Conservation (phyloP, 2,329 filamentous ascomycete genomes). For the Capronia americana region DNA sequence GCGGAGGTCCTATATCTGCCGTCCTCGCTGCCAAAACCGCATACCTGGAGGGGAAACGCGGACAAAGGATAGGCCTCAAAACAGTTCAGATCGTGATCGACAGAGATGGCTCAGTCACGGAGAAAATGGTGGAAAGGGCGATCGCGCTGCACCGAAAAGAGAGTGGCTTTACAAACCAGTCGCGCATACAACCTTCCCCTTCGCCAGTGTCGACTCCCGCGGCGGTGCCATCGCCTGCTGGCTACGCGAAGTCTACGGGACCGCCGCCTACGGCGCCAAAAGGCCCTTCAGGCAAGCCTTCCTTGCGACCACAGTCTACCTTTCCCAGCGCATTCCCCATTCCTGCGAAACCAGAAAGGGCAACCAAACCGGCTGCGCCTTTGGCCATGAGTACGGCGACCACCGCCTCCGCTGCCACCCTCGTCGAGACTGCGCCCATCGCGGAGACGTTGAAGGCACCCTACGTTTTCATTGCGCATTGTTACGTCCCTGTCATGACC, state of each 20-base stretch:
- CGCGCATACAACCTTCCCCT: conserved; percentile 34
- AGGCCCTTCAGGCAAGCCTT: conserved; percentile 71
- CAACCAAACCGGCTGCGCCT: conserved; percentile 46
- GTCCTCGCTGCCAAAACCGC: conserved; percentile 82
- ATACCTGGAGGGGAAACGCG: conserved; percentile 73
- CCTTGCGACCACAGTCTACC: conserved; percentile 43
- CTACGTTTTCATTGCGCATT: conserved; percentile 87
- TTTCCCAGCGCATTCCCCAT: conserved; percentile 44
- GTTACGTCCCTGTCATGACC: conserved; percentile 82
- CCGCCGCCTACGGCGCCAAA: conserved; percentile 86
- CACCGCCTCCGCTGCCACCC: conserved; percentile 15
- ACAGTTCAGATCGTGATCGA: conserved; percentile 85
- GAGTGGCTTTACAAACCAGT: conserved; percentile 46
- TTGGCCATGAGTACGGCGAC: neutral
- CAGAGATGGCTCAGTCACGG: conserved; percentile 82
- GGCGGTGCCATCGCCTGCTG: conserved; percentile 42
- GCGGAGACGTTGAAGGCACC: conserved; percentile 75
- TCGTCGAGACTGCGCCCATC: conserved; percentile 71
- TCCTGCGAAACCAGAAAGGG: conserved; percentile 29
- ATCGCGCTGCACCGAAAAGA: conserved; percentile 71
- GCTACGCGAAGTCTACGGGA: conserved; percentile 59
- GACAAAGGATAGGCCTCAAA: conserved; percentile 78
- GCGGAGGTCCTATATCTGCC: conserved; percentile 65
- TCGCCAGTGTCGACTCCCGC: conserved; percentile 36
- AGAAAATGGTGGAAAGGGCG: conserved; percentile 75